A percentile compares a stretch with the other conserved stretches of the same genome.
Conservation (phyloP, 2,329 filamentous ascomycete genomes). For the Trichoderma sp. region DNA sequence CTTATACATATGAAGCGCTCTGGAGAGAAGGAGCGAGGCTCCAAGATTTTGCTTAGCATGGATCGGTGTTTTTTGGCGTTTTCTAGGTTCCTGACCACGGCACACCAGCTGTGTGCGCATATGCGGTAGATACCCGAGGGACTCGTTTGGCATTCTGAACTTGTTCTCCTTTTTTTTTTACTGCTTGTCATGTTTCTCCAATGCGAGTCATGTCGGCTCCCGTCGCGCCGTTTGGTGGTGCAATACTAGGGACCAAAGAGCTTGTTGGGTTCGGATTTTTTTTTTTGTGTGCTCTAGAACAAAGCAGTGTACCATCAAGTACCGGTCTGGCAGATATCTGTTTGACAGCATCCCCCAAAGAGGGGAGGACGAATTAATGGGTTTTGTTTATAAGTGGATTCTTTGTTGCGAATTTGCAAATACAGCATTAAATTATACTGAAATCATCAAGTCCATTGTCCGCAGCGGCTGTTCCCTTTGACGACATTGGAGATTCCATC, state of each 20-base stretch:
- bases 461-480: background rate
- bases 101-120: constrained; percentile 12
- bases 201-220: background rate
- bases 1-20: background rate
- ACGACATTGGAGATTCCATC: background rate
- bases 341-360: background rate
- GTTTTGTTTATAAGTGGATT: background rate
- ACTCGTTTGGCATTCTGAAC: constrained; percentile 1
- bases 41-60: constrained; percentile 12
- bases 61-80: constrained; percentile 23
- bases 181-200: background rate
- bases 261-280: background rate
- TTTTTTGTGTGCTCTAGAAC: background rate
- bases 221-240: constrained; percentile 11
- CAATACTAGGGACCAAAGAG: background rate
- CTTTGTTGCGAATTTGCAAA: background rate
- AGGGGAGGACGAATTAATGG: background rate
- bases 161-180: background rate
- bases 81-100: constrained; percentile 14
- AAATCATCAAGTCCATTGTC: background rate
- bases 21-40: background rate
- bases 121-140: constrained; percentile 20
- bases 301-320: background rate
- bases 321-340: background rate
- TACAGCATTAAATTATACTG: background rate